Base-by-base conservation (phyloP, 805 yeast genomes). In the Starmerella vaccinii region DNA sequence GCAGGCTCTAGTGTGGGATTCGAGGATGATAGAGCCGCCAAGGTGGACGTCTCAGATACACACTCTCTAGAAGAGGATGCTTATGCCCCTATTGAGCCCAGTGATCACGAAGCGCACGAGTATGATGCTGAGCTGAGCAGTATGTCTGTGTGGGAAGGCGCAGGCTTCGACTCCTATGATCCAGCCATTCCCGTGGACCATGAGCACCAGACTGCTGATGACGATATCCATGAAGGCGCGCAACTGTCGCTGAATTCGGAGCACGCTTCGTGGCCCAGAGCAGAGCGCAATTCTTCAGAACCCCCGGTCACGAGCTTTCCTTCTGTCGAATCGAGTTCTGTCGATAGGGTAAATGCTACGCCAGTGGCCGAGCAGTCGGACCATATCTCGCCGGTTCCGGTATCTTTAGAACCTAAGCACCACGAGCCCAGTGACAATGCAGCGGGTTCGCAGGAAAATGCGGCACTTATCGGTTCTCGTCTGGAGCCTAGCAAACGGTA, bases 61-160 rank as follows among this genome's bases (percentile, higher is more conserved):
- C 32, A 6, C 10, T n/a, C 32, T 7, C 12, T 19, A 5, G 38
- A 34, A 8, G 38, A 34, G 13, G 38, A 34, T 13, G 38, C 21
- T 5, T n/a, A n/a, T 21, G 24, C 32, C 10, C 47, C 30, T 8
- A 29, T 24, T 6, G 51, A 32, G 12, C 29, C 22, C 37, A 46
- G 49, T 26, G 52, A 44, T 18, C 49, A 46, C 33, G 51, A 37
- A 27, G 53, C 48, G 5, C 41, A 38, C 15, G 52, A 49, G n/a
- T 41, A 49, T 21, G 33, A 49, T 16, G 29, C 52, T 3, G 52
- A 49, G 40, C 41, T 39, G 30, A 47, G 50, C 33, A 40, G 40
- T 33, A 47, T 47, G 50, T 39, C 50, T 15, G 23, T 47, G 19
- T 47, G 50, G 50, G 46, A 47, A 13, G 44, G 41, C 16, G 26